Evolutionary conservation across 352 stramenopile genomes (phyloP), one percentile per base, ranked within the genome.

Genomic region (Pythium inflatum): DNA sequence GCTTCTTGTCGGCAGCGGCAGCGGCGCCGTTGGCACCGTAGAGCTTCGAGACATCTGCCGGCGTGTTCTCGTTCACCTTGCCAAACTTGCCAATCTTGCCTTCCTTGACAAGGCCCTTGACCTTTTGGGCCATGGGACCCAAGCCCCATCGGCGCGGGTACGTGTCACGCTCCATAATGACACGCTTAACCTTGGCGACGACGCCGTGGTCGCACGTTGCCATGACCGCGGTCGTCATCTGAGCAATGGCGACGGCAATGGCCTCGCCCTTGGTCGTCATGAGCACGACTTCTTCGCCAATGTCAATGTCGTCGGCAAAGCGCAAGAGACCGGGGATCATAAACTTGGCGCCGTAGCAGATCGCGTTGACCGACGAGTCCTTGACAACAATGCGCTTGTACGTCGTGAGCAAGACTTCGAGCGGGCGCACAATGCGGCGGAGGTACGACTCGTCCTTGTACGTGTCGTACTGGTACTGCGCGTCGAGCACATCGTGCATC

Each of bases 231-330:
- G 98, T 99, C 0, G 97, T 99, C 98, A 99, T 99, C 84, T 99
- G 98, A 0, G 98, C 98, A 71, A 99, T 99, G 22, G 92, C 98
- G 0, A 99, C 88, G 34, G 98, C 98, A 72, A 99, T 98, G 3
- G 98, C 98, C 78, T 99, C 98, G 50, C 98, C 98, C 90, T 99
- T 99, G 59, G 98, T 99, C 28, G 98, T 99, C 95, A 99, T 99
- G 8, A 99, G 83, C 51, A 99, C 98, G 18, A 99, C 97, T 69
- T 99, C 98, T 60, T 99, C 95, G 67, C 95, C 96, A 40, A 99
- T 88, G 79, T 99, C 97, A 81, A 99, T 99, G 79, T 98, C 97
- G 77, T 99, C 97, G 2, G 97, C 97, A 83, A 99, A 99, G 43
- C 98, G 92, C 53, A 99, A 78, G 25, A 99, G 80, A 72, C 98